Evolutionary conservation across 1,284 basidiomycete species (phyloP).

Genomic region (Vanrija sp.): DNA sequence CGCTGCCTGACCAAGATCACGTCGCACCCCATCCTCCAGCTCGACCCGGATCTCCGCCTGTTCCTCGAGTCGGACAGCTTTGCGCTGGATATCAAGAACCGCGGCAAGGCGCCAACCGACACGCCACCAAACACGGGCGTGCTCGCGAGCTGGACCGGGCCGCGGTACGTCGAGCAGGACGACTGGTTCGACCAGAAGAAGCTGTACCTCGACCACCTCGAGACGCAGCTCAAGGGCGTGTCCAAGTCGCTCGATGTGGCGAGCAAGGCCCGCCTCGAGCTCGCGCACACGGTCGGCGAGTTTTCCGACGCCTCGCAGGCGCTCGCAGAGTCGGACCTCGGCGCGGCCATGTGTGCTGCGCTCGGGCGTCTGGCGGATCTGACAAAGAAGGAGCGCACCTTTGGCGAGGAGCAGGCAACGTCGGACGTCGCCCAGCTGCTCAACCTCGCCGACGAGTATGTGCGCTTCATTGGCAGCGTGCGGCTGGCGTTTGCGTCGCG

Average conservation of each 20-base stretch:
- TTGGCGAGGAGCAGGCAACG: slow-evolving; percentile 67
- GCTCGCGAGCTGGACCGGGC: slow-evolving; percentile 72
- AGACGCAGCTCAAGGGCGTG: slow-evolving; percentile 78
- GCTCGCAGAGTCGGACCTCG: slow-evolving; percentile 69
- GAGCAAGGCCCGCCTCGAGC: slow-evolving; percentile 71
- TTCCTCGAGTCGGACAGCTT: slow-evolving; percentile 88
- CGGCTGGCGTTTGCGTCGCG: slow-evolving; percentile 70
- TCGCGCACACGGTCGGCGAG: slow-evolving; percentile 64
- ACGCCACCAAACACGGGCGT: slow-evolving; percentile 52
- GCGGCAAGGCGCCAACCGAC: slow-evolving; percentile 16
- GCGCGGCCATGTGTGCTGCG: slow-evolving; percentile 64
- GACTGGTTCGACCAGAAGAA: slow-evolving; percentile 96
- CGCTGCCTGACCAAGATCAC: slow-evolving; percentile 84
- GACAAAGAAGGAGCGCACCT: slow-evolving; percentile 64
- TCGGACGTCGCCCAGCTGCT: slow-evolving; percentile 73
- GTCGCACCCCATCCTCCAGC: slow-evolving; percentile 77
- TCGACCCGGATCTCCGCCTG: slow-evolving; percentile 75
- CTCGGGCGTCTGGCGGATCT: slow-evolving; percentile 68
- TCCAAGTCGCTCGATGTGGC: slow-evolving; percentile 80
- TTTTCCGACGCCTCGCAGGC: slow-evolving; percentile 65
- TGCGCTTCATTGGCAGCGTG: slow-evolving; percentile 83
- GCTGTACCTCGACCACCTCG: slow-evolving; percentile 79
- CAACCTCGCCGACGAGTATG: slow-evolving; percentile 82
- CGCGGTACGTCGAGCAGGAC: slow-evolving; percentile 86
- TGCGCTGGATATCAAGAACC: slow-evolving; percentile 63